These are phyloP conservation scores for Populus pruinosa DNA, from an alignment of 345 rosid species.

Conservation along the genomic window DNA sequence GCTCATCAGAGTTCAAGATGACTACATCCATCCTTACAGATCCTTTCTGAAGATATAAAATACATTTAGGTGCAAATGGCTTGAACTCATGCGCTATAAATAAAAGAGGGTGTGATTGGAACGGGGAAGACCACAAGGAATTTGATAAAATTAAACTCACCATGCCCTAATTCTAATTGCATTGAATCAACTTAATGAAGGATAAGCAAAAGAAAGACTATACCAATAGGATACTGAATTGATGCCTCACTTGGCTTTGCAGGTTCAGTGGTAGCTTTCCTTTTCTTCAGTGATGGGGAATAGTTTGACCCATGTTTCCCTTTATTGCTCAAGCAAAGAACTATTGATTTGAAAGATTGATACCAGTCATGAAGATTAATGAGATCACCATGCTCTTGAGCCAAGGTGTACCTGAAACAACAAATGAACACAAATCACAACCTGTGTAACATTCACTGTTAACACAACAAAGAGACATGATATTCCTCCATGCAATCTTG, in stretches of 20 bases:
- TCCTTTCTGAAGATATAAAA: too few species aligned
- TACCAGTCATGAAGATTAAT: conserved; percentile 94
- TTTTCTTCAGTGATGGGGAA: conserved; percentile 56
- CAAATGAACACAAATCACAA: not conserved
- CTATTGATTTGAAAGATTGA: conserved; percentile 68
- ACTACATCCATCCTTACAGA: too few species aligned
- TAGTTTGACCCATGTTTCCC: conserved; percentile 51
- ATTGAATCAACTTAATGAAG: not conserved
- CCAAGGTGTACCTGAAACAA: conserved; percentile 58
- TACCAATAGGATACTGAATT: conserved; percentile 74
- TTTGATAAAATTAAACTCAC: too few species aligned
- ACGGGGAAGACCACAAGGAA: too few species aligned
- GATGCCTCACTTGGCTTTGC: conserved; percentile 56
- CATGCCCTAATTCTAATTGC: too few species aligned
- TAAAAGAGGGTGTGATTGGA: too few species aligned
- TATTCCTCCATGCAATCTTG: too few species aligned
- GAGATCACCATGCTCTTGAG: conserved; percentile 87
- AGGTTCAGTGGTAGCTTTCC: conserved; percentile 44
- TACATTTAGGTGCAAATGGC: too few species aligned
- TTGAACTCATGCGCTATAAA: too few species aligned
- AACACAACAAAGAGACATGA: too few species aligned
- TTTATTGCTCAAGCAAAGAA: conserved; percentile 33
- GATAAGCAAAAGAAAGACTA: not conserved
- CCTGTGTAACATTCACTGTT: too few species aligned
- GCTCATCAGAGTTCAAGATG: too few species aligned